Base-by-base conservation (phyloP, 1,284 basidiomycete genomes). In the Apiotrichum akiyoshidainum region DNA sequence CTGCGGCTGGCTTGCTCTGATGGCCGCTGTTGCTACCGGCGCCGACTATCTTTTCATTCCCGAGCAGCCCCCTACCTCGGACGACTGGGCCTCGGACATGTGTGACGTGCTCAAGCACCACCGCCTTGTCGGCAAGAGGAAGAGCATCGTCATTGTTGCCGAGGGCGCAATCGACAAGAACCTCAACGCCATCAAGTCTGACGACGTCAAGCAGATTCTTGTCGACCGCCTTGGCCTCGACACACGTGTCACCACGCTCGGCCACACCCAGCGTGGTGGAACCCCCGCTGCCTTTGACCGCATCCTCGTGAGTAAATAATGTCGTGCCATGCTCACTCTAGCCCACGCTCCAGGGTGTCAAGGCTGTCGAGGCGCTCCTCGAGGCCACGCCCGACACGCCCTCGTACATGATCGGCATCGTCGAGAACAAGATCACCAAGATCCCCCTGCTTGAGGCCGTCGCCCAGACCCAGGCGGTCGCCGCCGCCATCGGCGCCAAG, bases 41-140 rank as follows among this genome's bases (percentile, higher is more conserved):
- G 95, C 94, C 48, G 95, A 99, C 74, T 98, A 94, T 74, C 85
- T 98, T 65, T 98, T 98, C 79, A 94, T 99, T 58, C 95, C 95
- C 4, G 96, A 99, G 78, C 82, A 84, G 49, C 95, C 96, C 17
- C 93, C 95, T 0, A 79, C 81, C 57, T 78, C 78, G 0, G 84
- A 87, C 60, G 83, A 88, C 55, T 99, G 95, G 95, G 89, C 94
- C 70, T 85, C 88, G 59, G 85, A 88, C 67, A 92, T 99, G 90
- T 96, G 92, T 77, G 83, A 84, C n/a, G 84, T 87, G 47, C 89
- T 98, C 56, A 83, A 87, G 48, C 83, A 95, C 89, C 94, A 98
- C 77, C 88, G 95, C 62, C 82, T 85, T 63, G 80, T 90, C 37
- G 95, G 96, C 44, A 99, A 99, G 80, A 87, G 95, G 70, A 98